Evolutionary conservation across 495 filamentous ascomycete species (phyloP).

Genomic region (Tuber borchii): DNA sequence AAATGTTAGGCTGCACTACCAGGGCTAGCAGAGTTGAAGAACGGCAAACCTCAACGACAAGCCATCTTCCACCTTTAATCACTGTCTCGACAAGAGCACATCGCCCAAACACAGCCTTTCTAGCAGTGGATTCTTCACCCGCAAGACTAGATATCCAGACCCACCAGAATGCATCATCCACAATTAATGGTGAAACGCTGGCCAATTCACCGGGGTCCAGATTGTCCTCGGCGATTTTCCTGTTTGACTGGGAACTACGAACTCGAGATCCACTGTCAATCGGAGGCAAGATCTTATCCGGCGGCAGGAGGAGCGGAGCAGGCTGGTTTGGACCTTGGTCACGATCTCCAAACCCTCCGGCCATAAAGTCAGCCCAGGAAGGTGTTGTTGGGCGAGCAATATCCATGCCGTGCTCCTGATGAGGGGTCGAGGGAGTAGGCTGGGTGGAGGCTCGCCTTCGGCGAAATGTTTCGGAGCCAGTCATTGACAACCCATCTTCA

Average conservation of each 20-base stretch:
- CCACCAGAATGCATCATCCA: constrained; percentile 99
- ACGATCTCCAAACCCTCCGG: constrained; percentile 63
- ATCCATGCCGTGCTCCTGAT: constrained; percentile 46
- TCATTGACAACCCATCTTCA: constrained; percentile 45
- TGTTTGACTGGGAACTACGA: constrained; percentile 83
- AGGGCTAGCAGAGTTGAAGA: not conserved
- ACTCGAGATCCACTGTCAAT: constrained; percentile 64
- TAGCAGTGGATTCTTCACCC: constrained; percentile 70
- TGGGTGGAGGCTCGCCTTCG: constrained; percentile 39
- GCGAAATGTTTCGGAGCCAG: constrained; percentile 28
- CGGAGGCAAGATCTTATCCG: constrained; percentile 84
- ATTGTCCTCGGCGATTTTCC: constrained; percentile 56
- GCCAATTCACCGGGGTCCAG: constrained; percentile 91
- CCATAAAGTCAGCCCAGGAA: constrained; percentile 96
- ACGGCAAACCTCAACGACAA: constrained; percentile 51
- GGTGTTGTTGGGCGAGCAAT: constrained; percentile 84
- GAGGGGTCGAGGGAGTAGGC: constrained; percentile 29
- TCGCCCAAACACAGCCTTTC: constrained; percentile 89
- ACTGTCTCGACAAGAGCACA: constrained; percentile 86
- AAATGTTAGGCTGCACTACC: constrained; percentile 5
- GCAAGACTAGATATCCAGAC: constrained; percentile 98
- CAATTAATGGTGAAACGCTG: constrained; percentile 74
- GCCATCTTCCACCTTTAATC: constrained; percentile 75
- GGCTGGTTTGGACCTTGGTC: constrained; percentile 49
- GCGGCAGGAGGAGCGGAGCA: constrained; percentile 67